These are phyloP conservation scores for Dentipellis sp. DNA, from an alignment of 768 basidiomycete genomes.

Conservation along the genomic window DNA sequence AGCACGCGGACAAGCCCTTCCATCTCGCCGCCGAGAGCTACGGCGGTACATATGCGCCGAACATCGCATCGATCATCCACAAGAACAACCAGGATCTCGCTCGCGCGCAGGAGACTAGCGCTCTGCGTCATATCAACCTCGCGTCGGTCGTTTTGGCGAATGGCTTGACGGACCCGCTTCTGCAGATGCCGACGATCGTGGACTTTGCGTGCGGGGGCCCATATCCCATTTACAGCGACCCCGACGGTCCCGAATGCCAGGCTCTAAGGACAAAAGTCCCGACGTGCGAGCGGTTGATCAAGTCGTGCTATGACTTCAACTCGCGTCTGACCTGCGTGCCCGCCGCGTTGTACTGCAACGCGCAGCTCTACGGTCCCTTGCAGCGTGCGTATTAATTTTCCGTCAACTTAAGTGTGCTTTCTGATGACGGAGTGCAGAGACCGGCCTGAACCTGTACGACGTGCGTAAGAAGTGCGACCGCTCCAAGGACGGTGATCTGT, in stretches of 20 bases:
- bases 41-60: constrained; percentile 65
- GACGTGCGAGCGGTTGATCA: constrained; percentile 43
- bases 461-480: constrained; percentile 70
- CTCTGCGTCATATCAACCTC: constrained; percentile 65
- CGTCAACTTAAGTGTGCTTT: background rate
- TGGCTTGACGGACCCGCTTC: constrained; percentile 75
- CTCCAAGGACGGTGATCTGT: constrained; percentile 54
- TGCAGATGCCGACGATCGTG: constrained; percentile 73
- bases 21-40: constrained; percentile 80
- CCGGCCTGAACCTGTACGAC: constrained; percentile 86
- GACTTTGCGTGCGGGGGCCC: constrained; percentile 80
- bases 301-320: constrained; percentile 37
- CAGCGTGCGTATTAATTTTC: constrained; percentile 39
- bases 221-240: constrained; percentile 68
- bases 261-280: constrained; percentile 36
- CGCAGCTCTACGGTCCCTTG: constrained; percentile 61
- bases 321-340: constrained; percentile 39
- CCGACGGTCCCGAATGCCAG: constrained; percentile 35
- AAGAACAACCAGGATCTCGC: constrained; percentile 60
- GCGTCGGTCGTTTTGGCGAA: constrained; percentile 82
- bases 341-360: constrained; percentile 72
- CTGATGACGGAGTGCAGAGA: constrained; percentile 29
- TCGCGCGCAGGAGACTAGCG: constrained; percentile 30
- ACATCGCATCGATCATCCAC: constrained; percentile 78
- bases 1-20: constrained; percentile 64